Evolutionary conservation across 192 early-diverging fungal species (phyloP), one percentile per base, ranked within the genome.

Genomic region (Coemansia sp.): DNA sequence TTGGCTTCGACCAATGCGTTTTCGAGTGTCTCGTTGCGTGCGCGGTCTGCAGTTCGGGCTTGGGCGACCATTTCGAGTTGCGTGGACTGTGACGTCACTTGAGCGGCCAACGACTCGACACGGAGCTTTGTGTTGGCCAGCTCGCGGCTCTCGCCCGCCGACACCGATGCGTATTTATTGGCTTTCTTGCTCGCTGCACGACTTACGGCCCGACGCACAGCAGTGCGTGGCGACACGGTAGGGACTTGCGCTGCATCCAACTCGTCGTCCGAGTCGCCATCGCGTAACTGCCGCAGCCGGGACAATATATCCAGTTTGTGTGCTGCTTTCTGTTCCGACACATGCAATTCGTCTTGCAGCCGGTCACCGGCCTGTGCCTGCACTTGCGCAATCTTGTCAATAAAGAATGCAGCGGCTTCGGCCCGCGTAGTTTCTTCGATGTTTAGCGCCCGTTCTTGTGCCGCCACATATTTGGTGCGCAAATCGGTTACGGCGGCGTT

Each of bases 401-500:
- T 56, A 44, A 83, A 83, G 28, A 84, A 83, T 23, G 37, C 52
- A 0, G 81, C 50, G n/a, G 84, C 73, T 62, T 86, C 82, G 6
- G 77, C 74, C 11, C 86, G 79, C 22, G 85, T 82, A 26, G 81
- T 81, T n/a, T 74, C 56, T 62, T 87, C 86, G 31, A 87, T 75
- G 19, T 68, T 62, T 12, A 83, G 61, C 48, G 65, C 72, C n/a
- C 78, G 80, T 42, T 84, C 75, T 67, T 85, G 82, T 28, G 75
- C 75, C 44, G 72, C 81, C 11, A 68, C 62, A 68, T 76, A 82
- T 68, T 84, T 60, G 15, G 12, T 17, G 4, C 71, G 71, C 52
- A 77, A 46, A 23, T 65, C 64, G 20, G 9, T 28, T 9, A 71
- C 20, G 4, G 60, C 57, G 0, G 61, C 56, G 14, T 78, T 58